Conservation (phyloP, 495 filamentous ascomycete species). For the Penicillium waksmanii region DNA sequence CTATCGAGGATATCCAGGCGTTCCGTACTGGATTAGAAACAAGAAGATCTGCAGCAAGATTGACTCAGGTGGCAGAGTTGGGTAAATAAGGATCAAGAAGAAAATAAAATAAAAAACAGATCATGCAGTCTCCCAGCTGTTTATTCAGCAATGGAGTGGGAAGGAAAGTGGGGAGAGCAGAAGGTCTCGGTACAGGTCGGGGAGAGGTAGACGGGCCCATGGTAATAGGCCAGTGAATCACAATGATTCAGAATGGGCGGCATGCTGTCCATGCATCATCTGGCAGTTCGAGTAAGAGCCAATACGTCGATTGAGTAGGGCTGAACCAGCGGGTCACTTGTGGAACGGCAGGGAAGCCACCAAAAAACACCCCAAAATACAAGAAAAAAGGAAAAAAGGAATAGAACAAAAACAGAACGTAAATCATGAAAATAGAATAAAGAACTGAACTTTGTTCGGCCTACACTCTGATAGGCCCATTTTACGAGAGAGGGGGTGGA, state of each 20-base stretch:
- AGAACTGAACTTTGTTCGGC: not conserved
- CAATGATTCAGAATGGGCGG: slow-evolving; percentile 1
- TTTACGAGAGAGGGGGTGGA: not conserved
- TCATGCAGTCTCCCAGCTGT: not conserved
- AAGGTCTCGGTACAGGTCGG: not conserved
- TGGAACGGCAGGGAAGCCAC: slow-evolving; percentile 1
- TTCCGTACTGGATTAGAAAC: slow-evolving; percentile 21
- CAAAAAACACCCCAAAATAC: not conserved
- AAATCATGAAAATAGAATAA: not conserved
- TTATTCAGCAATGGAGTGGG: slow-evolving; percentile 4
- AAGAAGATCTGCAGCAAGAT: slow-evolving; percentile 20
- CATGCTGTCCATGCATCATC: slow-evolving; percentile 2
- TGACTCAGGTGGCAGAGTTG: slow-evolving; percentile 13
- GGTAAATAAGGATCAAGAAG: slow-evolving; percentile 6
- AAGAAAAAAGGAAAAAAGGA: not conserved
- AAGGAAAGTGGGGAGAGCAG: not conserved
- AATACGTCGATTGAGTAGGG: slow-evolving; percentile 7
- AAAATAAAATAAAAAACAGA: slow-evolving; percentile 8
- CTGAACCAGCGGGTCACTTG: slow-evolving; percentile 7
- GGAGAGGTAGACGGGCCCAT: not conserved
- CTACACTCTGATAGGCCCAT: not conserved
- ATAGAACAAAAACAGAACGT: not conserved
- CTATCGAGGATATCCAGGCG: slow-evolving; percentile 21
- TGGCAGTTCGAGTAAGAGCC: slow-evolving; percentile 6
- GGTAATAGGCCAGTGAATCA: slow-evolving; percentile 1